Conservation (phyloP, 2,329 filamentous ascomycete genomes). For the Ophiocordyceps camponoti-rufipedis region DNA sequence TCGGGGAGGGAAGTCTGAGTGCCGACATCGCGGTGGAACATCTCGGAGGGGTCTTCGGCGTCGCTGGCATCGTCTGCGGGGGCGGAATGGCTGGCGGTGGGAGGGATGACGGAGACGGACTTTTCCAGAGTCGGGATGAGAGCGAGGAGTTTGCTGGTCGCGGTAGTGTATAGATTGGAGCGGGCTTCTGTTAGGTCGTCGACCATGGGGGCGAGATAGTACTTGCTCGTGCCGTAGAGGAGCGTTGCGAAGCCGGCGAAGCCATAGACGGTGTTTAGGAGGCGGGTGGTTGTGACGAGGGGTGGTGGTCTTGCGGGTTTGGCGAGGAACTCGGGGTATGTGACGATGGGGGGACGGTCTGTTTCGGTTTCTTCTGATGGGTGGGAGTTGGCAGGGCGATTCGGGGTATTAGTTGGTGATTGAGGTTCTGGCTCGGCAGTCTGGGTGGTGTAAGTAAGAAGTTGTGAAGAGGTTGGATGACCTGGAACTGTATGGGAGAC, state of each 20-base stretch:
- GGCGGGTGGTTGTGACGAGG: conserved; percentile 39
- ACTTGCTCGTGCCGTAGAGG: conserved; percentile 54
- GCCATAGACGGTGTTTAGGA: conserved; percentile 40
- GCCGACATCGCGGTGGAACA: conserved; percentile 66
- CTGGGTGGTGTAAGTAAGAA: neutral
- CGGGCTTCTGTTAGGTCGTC: conserved; percentile 32
- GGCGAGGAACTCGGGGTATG: conserved; percentile 51
- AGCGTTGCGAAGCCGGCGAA: conserved; percentile 39
- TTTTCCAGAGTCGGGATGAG: conserved; percentile 33
- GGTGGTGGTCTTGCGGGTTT: conserved; percentile 37
- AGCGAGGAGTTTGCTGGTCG: conserved; percentile 23
- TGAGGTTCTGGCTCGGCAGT: neutral
- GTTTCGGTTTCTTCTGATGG: conserved; percentile 8
- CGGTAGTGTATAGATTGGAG: conserved; percentile 29
- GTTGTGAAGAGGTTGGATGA: neutral
- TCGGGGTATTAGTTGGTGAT: neutral
- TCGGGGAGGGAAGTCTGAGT: conserved; percentile 46
- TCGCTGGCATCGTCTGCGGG: conserved; percentile 21
- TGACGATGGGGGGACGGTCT: conserved; percentile 43
- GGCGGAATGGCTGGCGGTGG: conserved; percentile 4
- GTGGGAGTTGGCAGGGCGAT: neutral
- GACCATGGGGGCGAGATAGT: conserved; percentile 46
- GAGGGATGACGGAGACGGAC: conserved; percentile 43
- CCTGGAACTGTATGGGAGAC: no score
- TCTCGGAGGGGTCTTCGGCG: conserved; percentile 50